A percentile compares a stretch with the other conserved stretches of the same genome.
Conservation (phyloP, 2,329 filamentous ascomycete species). For the Hypoxylon sp. region DNA sequence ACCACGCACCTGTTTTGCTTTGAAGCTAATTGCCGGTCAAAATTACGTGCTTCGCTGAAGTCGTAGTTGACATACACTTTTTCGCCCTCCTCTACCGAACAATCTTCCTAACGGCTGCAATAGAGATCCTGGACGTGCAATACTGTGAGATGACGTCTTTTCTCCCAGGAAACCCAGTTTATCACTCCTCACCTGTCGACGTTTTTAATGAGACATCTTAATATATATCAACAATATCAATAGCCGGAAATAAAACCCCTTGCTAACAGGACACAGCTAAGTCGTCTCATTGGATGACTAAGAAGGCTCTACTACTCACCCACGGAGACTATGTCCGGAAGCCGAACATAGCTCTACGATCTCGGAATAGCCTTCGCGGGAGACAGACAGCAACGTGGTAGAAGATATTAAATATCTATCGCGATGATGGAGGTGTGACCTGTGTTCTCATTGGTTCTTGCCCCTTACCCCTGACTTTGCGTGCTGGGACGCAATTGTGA, state of each 20-base stretch:
- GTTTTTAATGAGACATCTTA: slow-evolving; percentile 31
- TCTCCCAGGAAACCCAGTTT: background rate
- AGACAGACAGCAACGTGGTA: slow-evolving; percentile 8
- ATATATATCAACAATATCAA: slow-evolving; percentile 26
- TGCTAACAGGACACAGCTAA: slow-evolving; percentile 1
- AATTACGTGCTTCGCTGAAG: slow-evolving; percentile 31
- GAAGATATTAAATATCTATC: slow-evolving; percentile 3
- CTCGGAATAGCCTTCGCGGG: slow-evolving; percentile 11
- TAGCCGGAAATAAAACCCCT: slow-evolving; percentile 19
- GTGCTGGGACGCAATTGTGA: slow-evolving; percentile 39
- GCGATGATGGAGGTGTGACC: slow-evolving; percentile 30
- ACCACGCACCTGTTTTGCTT: background rate
- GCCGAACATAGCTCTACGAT: slow-evolving; percentile 15
- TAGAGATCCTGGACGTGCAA: background rate
- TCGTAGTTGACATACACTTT: slow-evolving; percentile 3
- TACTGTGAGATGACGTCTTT: slow-evolving; percentile 30
- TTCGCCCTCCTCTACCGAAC: background rate
- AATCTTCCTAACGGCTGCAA: slow-evolving; percentile 3
- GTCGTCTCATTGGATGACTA: slow-evolving; percentile 33
- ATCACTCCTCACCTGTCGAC: background rate
- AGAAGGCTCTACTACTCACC: slow-evolving; percentile 13
- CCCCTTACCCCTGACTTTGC: slow-evolving; percentile 36
- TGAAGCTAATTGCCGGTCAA: slow-evolving; percentile 1
- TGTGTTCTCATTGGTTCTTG: slow-evolving; percentile 34
- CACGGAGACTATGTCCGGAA: slow-evolving; percentile 36